Conservation (phyloP, 331 rosid species). For the Phaseolus coccineus region DNA sequence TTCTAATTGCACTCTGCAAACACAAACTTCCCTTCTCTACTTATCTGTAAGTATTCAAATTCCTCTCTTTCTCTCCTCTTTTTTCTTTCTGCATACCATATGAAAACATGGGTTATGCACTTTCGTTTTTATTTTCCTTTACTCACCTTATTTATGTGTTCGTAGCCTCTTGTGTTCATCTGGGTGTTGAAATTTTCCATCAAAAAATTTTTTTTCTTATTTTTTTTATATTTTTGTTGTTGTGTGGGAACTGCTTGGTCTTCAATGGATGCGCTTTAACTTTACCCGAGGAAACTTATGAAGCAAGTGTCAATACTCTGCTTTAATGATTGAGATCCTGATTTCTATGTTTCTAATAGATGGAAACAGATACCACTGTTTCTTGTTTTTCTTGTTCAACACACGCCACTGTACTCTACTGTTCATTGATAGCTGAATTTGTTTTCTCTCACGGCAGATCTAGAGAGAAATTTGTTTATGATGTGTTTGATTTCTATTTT, state of each 20-base stretch:
- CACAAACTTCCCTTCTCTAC: neutral
- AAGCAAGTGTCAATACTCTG: neutral
- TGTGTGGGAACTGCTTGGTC: slow-evolving; percentile 7
- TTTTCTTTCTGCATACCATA: neutral
- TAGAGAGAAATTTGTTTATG: neutral
- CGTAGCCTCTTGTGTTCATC: slow-evolving; percentile 26
- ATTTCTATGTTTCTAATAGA: slow-evolving; percentile 4
- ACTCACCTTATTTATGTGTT: slow-evolving; percentile 15
- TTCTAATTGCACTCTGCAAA: neutral
- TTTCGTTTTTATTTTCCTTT: slow-evolving; percentile 25
- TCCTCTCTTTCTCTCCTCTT: neutral
- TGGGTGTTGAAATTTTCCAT: slow-evolving; percentile 33
- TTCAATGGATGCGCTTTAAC: neutral
- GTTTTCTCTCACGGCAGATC: slow-evolving; percentile 33
- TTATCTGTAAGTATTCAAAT: slow-evolving; percentile 46
- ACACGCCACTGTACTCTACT: neutral
- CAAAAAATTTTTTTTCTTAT: neutral
- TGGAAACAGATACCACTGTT: neutral
- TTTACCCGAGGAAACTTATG: neutral
- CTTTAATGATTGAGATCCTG: slow-evolving; percentile 22
- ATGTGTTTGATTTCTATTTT: neutral
- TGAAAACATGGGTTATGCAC: neutral
- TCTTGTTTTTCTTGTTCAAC: neutral
- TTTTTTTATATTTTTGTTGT: neutral
- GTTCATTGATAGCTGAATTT: slow-evolving; percentile 2